phyloP scores from a whole-genome alignment of 768 basidiomycete genomes.

The Tylopilus intermedius region DNA sequence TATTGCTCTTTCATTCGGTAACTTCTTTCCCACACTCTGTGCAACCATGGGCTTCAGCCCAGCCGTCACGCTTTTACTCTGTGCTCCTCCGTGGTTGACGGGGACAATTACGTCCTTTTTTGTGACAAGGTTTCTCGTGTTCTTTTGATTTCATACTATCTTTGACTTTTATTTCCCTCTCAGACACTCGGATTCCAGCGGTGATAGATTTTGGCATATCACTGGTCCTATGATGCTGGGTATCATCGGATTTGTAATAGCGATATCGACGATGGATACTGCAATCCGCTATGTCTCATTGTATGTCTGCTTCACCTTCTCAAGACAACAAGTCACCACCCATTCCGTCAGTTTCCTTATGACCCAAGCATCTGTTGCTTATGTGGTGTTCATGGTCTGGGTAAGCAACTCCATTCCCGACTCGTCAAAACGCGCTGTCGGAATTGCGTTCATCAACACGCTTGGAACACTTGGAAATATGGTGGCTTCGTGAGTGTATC shows the following conservation, averaged over 20 bases:
- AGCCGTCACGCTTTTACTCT: slow-evolving; percentile 63
- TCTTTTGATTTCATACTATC: background rate
- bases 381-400: slow-evolving; percentile 57
- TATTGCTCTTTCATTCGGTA: slow-evolving; percentile 66
- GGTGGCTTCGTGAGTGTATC: slow-evolving; percentile 59
- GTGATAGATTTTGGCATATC: slow-evolving; percentile 74
- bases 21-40: slow-evolving; percentile 73
- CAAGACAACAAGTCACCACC: background rate
- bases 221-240: slow-evolving; percentile 49
- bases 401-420: slow-evolving; percentile 58
- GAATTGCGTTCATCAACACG: slow-evolving; percentile 73
- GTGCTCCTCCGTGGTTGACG: slow-evolving; percentile 71
- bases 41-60: slow-evolving; percentile 62
- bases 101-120: slow-evolving; percentile 54
- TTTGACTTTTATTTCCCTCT: slow-evolving; percentile 2
- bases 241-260: slow-evolving; percentile 60
- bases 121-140: slow-evolving; percentile 39
- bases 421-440: slow-evolving; percentile 83
- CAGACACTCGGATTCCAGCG: slow-evolving; percentile 66
- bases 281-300: slow-evolving; percentile 60
- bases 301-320: slow-evolving; percentile 30
- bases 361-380: slow-evolving; percentile 66
- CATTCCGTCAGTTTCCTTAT: slow-evolving; percentile 57
- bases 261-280: slow-evolving; percentile 57
- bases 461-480: slow-evolving; percentile 80